These are phyloP conservation scores for Alternaria arborescens DNA, from an alignment of 2,329 filamentous ascomycete species.

Conservation along the genomic window DNA sequence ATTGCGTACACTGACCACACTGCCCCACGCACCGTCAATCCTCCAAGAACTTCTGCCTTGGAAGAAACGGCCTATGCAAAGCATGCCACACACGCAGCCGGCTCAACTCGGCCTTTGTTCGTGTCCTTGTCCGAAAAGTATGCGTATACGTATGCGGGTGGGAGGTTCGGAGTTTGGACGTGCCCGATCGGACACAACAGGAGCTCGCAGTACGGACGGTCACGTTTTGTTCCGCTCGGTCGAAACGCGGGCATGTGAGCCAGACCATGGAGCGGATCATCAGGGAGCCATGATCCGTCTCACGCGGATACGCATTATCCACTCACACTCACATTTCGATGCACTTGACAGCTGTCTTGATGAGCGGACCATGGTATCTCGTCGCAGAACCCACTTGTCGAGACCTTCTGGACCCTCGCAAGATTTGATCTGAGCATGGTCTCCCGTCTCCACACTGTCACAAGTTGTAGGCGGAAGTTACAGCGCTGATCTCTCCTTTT, in stretches of 20 bases:
- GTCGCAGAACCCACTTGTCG: conserved; percentile 5
- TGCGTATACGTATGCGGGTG: background rate
- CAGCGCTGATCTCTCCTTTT: conserved; percentile 27
- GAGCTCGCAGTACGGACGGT: conserved; percentile 9
- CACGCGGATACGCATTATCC: background rate
- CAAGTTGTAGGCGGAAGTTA: conserved; percentile 17
- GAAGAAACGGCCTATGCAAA: conserved; percentile 4
- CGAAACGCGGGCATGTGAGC: conserved; percentile 28
- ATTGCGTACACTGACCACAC: conserved; percentile 10
- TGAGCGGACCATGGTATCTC: conserved; percentile 9
- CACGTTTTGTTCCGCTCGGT: conserved; percentile 28
- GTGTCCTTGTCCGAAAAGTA: conserved; percentile 4
- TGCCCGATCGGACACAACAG: conserved; percentile 17
- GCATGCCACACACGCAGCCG: conserved; percentile 14
- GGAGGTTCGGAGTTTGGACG: conserved; percentile 12
- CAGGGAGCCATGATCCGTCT: conserved; percentile 16
- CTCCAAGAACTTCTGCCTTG: conserved; percentile 20
- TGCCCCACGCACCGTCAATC: conserved; percentile 12
- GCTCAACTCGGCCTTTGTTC: conserved; percentile 12
- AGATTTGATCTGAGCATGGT: conserved; percentile 21
- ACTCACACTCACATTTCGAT: background rate
- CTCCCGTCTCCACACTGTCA: conserved; percentile 28
- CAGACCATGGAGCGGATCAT: conserved; percentile 20
- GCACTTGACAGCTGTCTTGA: conserved; percentile 5
- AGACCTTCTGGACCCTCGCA: conserved; percentile 13